Evolutionary conservation across 768 basidiomycete genomes (phyloP), one percentile per base, ranked within the genome.

Genomic region (Imleria badia): DNA sequence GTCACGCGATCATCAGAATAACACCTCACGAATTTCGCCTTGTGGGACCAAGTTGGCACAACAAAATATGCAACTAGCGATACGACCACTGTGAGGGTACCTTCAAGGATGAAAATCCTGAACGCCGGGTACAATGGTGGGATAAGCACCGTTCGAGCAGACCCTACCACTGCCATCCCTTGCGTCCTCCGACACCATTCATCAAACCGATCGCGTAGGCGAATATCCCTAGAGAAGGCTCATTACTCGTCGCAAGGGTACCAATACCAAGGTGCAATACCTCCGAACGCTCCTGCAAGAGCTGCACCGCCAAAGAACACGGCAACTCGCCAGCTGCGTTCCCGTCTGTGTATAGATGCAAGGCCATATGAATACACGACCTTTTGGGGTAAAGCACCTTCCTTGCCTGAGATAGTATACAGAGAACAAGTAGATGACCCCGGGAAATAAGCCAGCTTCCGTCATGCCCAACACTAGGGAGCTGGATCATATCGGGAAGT

Each of bases 241-340:
- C 23, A 12, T 58, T 22, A 43, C 11, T 1, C 31, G 29, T 9
- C n/a, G 5, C 22, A 35, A 7, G 3, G 13, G 19, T 11, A 17
- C 45, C 26, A 45, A 44, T n/a, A 36, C 17, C 30, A 42, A 36
- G 7, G 14, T 55, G 20, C 15, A 7, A 20, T 65, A 75, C 82
- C 81, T 57, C 83, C 83, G 56, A 87, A 86, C 2, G 85, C 84
- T 26, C 85, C 84, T 8, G 84, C 81, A 20, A 85, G 70, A 7
- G 82, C 80, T 6, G 83, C 78, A 45, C 80, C 85, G 30, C 82
- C 81, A 54, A 85, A 84, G 67, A 84, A 83, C 38, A 86, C 73
- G 1, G 82, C 81, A 7, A 86, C 81, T 46, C 86, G 76, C 75
- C 78, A 80, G 56, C 81, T 81, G 2, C 83, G 79, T 61, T 86